These are phyloP conservation scores for Penicillium robsamsonii DNA, from an alignment of 495 filamentous ascomycete species.

Conservation along the genomic window DNA sequence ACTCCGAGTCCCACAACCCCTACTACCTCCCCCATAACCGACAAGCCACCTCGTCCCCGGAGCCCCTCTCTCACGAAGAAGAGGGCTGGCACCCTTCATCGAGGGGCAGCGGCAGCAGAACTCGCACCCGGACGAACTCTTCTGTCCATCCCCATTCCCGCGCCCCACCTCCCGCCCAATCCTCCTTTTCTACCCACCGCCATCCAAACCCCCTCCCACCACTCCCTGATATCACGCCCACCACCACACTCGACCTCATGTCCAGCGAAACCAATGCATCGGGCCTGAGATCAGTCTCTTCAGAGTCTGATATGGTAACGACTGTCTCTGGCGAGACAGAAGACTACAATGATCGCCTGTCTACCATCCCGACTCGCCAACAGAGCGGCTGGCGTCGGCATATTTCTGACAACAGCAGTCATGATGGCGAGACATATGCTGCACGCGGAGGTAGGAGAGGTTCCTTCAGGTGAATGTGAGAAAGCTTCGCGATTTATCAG, in stretches of 20 bases:
- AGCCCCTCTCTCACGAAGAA: conserved; percentile 9
- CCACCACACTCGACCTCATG: conserved; percentile 3
- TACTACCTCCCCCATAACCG: conserved; percentile 23
- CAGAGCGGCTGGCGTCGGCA: conserved; percentile 39
- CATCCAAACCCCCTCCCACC: conserved; percentile 32
- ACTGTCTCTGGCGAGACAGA: conserved; percentile 21
- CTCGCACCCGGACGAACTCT: conserved; percentile 26
- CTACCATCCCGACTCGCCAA: conserved; percentile 15
- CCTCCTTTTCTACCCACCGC: conserved; percentile 31
- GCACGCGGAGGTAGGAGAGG: conserved; percentile 12
- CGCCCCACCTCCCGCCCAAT: conserved; percentile 25
- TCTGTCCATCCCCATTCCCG: conserved; percentile 15
- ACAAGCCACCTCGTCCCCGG: conserved; percentile 17
- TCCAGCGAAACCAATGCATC: not conserved
- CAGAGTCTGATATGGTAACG: conserved; percentile 22
- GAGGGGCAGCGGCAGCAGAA: not conserved
- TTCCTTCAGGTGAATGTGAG: conserved; percentile 21
- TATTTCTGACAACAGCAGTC: conserved; percentile 26
- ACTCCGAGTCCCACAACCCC: conserved; percentile 21
- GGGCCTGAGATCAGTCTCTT: conserved; percentile 21
- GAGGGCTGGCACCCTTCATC: conserved; percentile 2
- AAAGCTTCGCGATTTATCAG: not conserved
- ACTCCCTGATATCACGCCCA: conserved; percentile 25
- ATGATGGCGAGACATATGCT: conserved; percentile 15
- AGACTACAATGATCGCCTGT: conserved; percentile 9